phyloP scores from a whole-genome alignment of 768 basidiomycete genomes.

The Strobilomyces dryophilus region DNA sequence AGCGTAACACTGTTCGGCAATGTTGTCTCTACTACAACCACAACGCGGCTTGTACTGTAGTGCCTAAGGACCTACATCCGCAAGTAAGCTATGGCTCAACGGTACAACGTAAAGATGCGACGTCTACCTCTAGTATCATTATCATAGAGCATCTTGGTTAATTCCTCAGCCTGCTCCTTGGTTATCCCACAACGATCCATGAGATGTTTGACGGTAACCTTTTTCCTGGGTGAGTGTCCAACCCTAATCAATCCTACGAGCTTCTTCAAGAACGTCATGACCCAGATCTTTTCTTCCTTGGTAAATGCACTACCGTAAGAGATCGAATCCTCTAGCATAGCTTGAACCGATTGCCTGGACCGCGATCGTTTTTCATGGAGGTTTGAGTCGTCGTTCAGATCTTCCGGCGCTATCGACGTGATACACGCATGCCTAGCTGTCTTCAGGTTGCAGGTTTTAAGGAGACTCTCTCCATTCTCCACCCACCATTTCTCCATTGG shows the following conservation, averaged over 20 bases:
- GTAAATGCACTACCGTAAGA: conserved; percentile 13
- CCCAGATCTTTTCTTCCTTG: conserved; percentile 17
- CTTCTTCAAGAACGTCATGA: conserved; percentile 22
- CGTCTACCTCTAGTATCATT: conserved; percentile 1
- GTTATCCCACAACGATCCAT: conserved; percentile 14
- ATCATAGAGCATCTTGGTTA: conserved; percentile 10
- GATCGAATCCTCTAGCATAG: conserved; percentile 22
- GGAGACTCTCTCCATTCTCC: conserved; percentile 14
- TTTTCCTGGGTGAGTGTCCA: conserved; percentile 7
- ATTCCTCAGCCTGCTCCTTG: conserved; percentile 17
- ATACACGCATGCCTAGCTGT: conserved; percentile 29
- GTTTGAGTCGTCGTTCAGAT: neutral
- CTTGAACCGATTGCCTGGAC: conserved; percentile 15
- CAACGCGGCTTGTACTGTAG: neutral
- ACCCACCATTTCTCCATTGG: conserved; percentile 34
- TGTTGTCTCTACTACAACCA: neutral
- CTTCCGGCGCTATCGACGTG: conserved; percentile 13
- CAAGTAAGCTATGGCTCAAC: neutral
- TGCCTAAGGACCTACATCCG: neutral
- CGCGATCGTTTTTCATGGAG: conserved; percentile 4
- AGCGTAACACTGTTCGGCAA: conserved; percentile 1
- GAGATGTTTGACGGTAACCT: conserved; percentile 8
- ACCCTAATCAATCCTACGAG: conserved; percentile 14
- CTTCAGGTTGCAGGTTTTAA: conserved; percentile 7
- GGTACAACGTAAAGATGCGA: neutral